Base-by-base conservation (phyloP, 208 protist species). In the Strigomonas galati region DNA sequence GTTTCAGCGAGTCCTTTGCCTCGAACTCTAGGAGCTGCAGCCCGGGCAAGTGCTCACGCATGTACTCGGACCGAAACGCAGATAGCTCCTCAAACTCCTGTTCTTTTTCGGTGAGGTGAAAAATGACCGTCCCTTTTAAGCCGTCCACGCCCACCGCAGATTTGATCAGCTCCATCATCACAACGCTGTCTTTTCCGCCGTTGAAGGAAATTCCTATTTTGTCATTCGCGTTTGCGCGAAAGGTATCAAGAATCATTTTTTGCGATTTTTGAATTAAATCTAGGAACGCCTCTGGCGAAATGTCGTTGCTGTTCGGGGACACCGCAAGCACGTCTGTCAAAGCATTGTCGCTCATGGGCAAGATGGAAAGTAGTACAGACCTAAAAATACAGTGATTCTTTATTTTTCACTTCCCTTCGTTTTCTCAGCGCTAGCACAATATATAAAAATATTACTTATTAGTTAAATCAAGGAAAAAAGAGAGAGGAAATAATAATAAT, bases 121-220 rank as follows among this genome's bases (percentile, higher is more conserved):
- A 92, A 17, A 85, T 72, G 68, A 68, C 76, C 57, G 79, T 85
- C 56, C 77, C 49, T 26, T 37, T 28, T 21, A 92, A 37, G 10
- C 65, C 32, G 12, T 85, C 82, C 15, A 68, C 6, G 0, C 79
- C 75, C 17, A 95, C 49, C 9, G 69, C 76, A 10, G 71, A 63
- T 2, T 68, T 53, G 37, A 93, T 48, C 27, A 97, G 76, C 67
- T 95, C 82, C 65, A 95, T 60, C 70, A 96, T 84, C 21, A 93
- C 86, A 1, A 95, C 87, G 51, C 81, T 88, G 73, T 97, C 92
- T 49, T 97, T 97, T 10, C 92, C 92, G 19, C 86, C 92, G 61
- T 97, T 97, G 67, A 97, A 97, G 32, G 85, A 85, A 62, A 97
- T 69, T 23, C 83, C 84, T 62, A 97, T 91, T 7, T 81, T 54